A percentile compares a stretch with the other conserved stretches of the same genome.
Conservation (phyloP, 306 rosid genomes). For the Rosa chinensis region DNA sequence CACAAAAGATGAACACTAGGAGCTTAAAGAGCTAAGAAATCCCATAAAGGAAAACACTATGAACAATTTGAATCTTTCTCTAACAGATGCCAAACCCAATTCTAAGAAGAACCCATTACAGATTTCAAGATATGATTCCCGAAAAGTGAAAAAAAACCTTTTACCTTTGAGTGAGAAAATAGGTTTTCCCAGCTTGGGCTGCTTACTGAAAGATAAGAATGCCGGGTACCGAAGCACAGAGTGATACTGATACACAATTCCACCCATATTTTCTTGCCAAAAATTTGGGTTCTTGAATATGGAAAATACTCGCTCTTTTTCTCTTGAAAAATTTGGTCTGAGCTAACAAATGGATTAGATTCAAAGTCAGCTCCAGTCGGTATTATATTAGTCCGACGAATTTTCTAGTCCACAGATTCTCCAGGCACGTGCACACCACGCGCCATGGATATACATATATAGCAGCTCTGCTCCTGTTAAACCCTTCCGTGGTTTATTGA, state of each 20-base stretch:
- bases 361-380: not conserved
- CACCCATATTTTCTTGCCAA: conserved; percentile 38
- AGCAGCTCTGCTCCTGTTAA: not conserved
- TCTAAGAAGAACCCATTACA: not conserved
- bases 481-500: not conserved
- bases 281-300: conserved; percentile 13
- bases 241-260: conserved; percentile 24
- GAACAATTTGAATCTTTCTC: not conserved
- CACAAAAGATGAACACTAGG: not conserved
- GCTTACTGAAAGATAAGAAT: conserved; percentile 29
- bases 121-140: not conserved
- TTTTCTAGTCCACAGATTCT: conserved; percentile 37
- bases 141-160: not conserved
- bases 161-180: conserved; percentile 41
- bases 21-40: not conserved
- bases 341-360: conserved; percentile 5
- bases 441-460: conserved; percentile 3
- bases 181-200: conserved; percentile 36
- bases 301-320: not conserved
- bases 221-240: conserved; percentile 34
- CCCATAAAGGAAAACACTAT: not conserved
- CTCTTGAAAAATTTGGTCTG: not conserved
- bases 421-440: conserved; percentile 25
- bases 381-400: not conserved
- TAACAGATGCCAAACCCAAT: not conserved